Base-by-base conservation (phyloP, 345 rosid genomes). In the Rhizophora apiculata region DNA sequence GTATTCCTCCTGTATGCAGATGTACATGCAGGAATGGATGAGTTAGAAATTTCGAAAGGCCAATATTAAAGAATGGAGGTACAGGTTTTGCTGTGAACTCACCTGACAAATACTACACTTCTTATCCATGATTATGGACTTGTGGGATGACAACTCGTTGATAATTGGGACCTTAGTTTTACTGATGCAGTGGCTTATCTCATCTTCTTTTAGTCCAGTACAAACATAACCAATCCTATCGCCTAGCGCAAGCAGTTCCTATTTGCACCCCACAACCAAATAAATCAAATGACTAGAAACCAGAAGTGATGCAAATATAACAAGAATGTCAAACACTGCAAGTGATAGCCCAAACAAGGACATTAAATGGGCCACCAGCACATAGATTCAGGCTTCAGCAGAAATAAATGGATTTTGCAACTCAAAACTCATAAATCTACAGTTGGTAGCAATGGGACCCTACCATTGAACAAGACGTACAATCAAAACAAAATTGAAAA, bases 91-190 rank as follows among this genome's bases (percentile, higher is more conserved):
- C 60, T 5, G 3, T 43, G 49, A 51, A 62, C 52, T 76, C 72
- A 92, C 99, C 86, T 88, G 99, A 68, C 96, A 95, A 62, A 94
- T 78, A 79, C 85, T 94, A 86, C 99, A 94, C 73, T 88, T 94
- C 77, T 75, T 83, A 60, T 89, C 95, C 55, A 67, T 58, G 8
- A 66, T 72, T 10, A 64, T 13, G 0, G 77, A 62, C 6, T 73
- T 68, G 63, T 70, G 79, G n/a, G 76, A 49, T 39, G 82, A 65
- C 62, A 86, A 78, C 43, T 81, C 85, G 21, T 79, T 80, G 11
- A 68, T 43, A 43, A 67, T 37, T 0, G 80, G 78, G 51, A 78
- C 76, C 77, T 85, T 92, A 43, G 75, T 76, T 81, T 86, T 89
- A 67, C 80, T 69, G 59, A 94, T 84, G 81, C 96, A 91, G 65